Evolutionary conservation across 768 basidiomycete species (phyloP).

Genomic region (Suillus brevipes): DNA sequence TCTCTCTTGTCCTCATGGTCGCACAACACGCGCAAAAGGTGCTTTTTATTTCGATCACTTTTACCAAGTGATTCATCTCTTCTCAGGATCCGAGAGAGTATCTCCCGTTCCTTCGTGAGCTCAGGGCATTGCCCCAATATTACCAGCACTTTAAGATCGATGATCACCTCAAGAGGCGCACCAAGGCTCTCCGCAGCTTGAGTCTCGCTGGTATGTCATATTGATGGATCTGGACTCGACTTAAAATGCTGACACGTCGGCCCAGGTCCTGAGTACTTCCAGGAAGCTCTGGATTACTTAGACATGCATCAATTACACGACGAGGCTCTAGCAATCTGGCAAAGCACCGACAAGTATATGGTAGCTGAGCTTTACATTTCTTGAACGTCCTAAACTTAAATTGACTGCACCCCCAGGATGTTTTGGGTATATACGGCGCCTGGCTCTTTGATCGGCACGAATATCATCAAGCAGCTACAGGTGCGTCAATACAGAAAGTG

Average conservation of each 20-base stretch:
- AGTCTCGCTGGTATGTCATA: slow-evolving; percentile 59
- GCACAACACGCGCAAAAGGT: slow-evolving; percentile 98
- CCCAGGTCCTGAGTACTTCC: slow-evolving; percentile 67
- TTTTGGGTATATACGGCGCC: slow-evolving; percentile 78
- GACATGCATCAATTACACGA: slow-evolving; percentile 77
- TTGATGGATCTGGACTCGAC: neutral
- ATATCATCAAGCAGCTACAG: slow-evolving; percentile 79
- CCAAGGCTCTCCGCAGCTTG: slow-evolving; percentile 74
- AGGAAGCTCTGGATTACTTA: slow-evolving; percentile 78
- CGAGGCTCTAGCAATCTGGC: slow-evolving; percentile 75
- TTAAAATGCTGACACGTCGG: slow-evolving; percentile 10
- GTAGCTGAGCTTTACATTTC: slow-evolving; percentile 38
- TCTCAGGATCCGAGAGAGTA: slow-evolving; percentile 94
- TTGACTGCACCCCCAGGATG: slow-evolving; percentile 43
- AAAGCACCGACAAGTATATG: slow-evolving; percentile 57
- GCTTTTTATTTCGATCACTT: slow-evolving; percentile 6
- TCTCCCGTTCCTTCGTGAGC: slow-evolving; percentile 91
- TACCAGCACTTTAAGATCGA: slow-evolving; percentile 93
- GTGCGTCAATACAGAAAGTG: slow-evolving; percentile 40
- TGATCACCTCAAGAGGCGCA: slow-evolving; percentile 79
- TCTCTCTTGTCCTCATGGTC: slow-evolving; percentile 91
- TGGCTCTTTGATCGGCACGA: slow-evolving; percentile 86
- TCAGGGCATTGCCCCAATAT: slow-evolving; percentile 68
- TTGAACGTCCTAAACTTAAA: neutral
- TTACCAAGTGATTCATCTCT: neutral